These are phyloP conservation scores for Insectozyma bohioensis DNA, from an alignment of 1,139 yeast species.

Conservation along the genomic window DNA sequence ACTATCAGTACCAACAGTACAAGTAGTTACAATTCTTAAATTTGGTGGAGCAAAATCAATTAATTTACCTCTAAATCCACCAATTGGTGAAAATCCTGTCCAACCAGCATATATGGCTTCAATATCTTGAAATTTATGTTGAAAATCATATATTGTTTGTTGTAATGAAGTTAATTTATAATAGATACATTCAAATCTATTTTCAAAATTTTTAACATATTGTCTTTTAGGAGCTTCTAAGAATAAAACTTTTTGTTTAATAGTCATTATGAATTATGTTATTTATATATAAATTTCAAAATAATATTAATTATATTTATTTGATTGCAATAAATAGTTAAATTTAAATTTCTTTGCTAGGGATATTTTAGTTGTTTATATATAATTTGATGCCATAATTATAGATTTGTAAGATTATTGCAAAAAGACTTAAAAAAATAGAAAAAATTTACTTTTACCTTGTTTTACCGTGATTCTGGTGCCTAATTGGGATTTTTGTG, in stretches of 20 bases:
- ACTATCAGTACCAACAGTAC: slow-evolving; percentile 71
- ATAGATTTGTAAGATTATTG: too few relatives aligned
- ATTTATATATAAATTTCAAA: too few relatives aligned
- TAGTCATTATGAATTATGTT: slow-evolving; percentile 17
- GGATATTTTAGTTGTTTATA: too few relatives aligned
- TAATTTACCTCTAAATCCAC: slow-evolving; percentile 49
- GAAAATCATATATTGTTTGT: slow-evolving; percentile 39
- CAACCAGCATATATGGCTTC: slow-evolving; percentile 67
- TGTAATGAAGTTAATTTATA: slow-evolving; percentile 43
- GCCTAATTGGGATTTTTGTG: slow-evolving; percentile 2
- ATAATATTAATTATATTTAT: too few relatives aligned
- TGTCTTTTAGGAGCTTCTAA: slow-evolving; percentile 39
- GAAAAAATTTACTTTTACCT: slow-evolving; percentile 1
- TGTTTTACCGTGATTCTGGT: slow-evolving; percentile 4
- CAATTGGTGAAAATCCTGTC: slow-evolving; percentile 51
- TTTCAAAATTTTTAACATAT: slow-evolving; percentile 25
- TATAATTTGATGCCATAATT: too few relatives aligned
- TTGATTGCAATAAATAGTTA: too few relatives aligned
- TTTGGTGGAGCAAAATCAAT: slow-evolving; percentile 51
- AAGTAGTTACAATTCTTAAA: slow-evolving; percentile 58
- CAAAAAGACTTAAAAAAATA: too few relatives aligned
- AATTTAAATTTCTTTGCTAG: too few relatives aligned
- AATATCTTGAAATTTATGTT: slow-evolving; percentile 36
- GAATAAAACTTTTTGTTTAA: slow-evolving; percentile 40
- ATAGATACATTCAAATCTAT: slow-evolving; percentile 42